A percentile compares a stretch with the other conserved stretches of the same genome.
phyloP scores from a whole-genome alignment of 352 stramenopile species.

The Phytophthora tentaculata region DNA sequence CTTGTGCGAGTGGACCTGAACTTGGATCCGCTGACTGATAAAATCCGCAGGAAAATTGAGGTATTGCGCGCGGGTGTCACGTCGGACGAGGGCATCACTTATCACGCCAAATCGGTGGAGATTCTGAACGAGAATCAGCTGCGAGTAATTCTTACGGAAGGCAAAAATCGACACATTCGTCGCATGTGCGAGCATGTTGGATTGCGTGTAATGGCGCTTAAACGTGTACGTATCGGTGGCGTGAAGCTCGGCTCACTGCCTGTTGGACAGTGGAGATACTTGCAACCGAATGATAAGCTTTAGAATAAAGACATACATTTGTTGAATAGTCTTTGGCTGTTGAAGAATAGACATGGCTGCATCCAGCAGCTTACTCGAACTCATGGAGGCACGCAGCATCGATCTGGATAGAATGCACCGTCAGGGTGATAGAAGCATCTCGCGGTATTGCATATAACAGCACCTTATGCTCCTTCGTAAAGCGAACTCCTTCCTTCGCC shows the following conservation, averaged over 20 bases:
- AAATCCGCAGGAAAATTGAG: constrained; percentile 43
- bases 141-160: constrained; percentile 93
- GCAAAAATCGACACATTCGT: constrained; percentile 96
- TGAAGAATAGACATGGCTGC: background rate
- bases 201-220: constrained; percentile 89
- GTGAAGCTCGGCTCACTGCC: constrained; percentile 82
- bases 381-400: constrained; percentile 50
- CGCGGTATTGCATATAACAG: background rate
- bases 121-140: constrained; percentile 85
- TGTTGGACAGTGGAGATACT: constrained; percentile 82
- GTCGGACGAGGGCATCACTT: constrained; percentile 62
- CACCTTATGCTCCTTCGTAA: constrained; percentile 71
- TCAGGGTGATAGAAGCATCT: no score
- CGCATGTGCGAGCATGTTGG: constrained; percentile 95
- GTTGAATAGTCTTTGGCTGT: background rate
- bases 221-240: constrained; percentile 91
- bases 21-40: constrained; percentile 47
- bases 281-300: constrained; percentile 72
- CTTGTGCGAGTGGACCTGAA: constrained; percentile 75
- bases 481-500: constrained; percentile 65
- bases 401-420: no score
- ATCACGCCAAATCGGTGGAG: constrained; percentile 80
- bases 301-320: constrained; percentile 26
- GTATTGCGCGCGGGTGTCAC: constrained; percentile 65
- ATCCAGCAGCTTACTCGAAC: constrained; percentile 48